phyloP scores from a whole-genome alignment of 208 protist species.

The Leishmania arabica region DNA sequence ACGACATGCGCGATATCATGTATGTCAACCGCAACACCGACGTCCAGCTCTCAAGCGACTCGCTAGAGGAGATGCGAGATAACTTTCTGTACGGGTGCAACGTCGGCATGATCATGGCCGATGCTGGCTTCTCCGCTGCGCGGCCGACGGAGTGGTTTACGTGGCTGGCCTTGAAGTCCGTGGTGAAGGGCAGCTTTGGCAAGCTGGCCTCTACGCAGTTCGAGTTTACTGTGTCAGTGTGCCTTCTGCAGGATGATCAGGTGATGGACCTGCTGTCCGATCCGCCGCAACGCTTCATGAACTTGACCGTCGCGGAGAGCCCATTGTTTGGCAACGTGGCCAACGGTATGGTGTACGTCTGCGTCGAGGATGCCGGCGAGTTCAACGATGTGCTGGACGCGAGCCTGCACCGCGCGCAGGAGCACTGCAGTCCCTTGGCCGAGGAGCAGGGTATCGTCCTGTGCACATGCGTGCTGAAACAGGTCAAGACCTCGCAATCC shows the following conservation, averaged over 20 bases:
- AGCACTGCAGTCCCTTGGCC: constrained; percentile 18
- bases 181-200: constrained; percentile 60
- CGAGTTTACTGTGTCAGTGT: constrained; percentile 66
- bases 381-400: constrained; percentile 67
- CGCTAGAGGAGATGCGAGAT: constrained; percentile 63
- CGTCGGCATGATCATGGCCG: constrained; percentile 66
- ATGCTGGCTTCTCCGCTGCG: constrained; percentile 45
- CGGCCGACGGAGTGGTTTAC: constrained; percentile 63
- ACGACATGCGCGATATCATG: constrained; percentile 68
- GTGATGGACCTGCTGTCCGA: constrained; percentile 65
- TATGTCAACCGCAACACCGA: constrained; percentile 38
- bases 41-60: constrained; percentile 43
- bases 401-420: constrained; percentile 31
- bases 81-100: constrained; percentile 66
- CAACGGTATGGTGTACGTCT: constrained; percentile 58
- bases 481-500: constrained; percentile 38
- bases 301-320: constrained; percentile 63
- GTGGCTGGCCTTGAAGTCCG: constrained; percentile 55
- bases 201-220: constrained; percentile 26
- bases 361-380: constrained; percentile 55
- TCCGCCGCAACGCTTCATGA: constrained; percentile 33
- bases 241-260: constrained; percentile 69
- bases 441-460: constrained; percentile 73
- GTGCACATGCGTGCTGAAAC: constrained; percentile 68
- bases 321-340: constrained; percentile 77